Conservation (phyloP, 306 rosid species). For the Corylus avellana region DNA sequence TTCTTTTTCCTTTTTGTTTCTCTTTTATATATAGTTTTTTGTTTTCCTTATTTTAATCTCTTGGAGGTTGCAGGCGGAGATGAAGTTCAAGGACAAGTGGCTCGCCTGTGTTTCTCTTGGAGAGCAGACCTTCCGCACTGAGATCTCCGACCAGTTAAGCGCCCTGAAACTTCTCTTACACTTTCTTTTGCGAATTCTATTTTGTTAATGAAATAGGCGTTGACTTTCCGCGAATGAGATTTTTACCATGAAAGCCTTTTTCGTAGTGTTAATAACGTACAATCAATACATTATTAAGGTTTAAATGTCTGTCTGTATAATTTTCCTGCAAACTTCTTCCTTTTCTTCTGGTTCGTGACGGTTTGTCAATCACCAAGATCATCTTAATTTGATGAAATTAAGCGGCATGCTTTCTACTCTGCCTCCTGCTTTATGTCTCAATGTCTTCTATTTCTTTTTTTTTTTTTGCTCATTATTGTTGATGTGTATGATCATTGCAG, state of each 20-base stretch:
- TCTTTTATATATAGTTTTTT: no score
- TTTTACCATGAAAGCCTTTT: not conserved
- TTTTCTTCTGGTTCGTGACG: not conserved
- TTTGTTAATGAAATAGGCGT: not conserved
- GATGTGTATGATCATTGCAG: no score
- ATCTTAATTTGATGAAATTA: not conserved
- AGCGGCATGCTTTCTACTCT: not conserved
- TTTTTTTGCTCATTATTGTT: no score
- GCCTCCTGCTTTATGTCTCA: not conserved
- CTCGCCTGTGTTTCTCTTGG: constrained; percentile 87
- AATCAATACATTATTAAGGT: not conserved
- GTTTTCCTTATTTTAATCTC: not conserved
- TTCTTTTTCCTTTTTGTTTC: not conserved
- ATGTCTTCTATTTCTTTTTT: not conserved
- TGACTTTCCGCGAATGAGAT: not conserved
- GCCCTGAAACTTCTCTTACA: not conserved
- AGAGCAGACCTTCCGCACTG: constrained; percentile 86
- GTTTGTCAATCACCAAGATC: not conserved
- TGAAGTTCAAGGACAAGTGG: constrained; percentile 95
- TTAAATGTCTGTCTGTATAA: not conserved
- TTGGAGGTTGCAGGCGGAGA: constrained; percentile 63
- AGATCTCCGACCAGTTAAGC: constrained; percentile 63
- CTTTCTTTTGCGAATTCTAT: not conserved
- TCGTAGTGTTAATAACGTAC: not conserved
- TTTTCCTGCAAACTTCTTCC: not conserved